Evolutionary conservation across 306 rosid genomes (phyloP), one percentile per base, ranked within the genome.

Genomic region (cucumber (Cucumis sativus)): DNA sequence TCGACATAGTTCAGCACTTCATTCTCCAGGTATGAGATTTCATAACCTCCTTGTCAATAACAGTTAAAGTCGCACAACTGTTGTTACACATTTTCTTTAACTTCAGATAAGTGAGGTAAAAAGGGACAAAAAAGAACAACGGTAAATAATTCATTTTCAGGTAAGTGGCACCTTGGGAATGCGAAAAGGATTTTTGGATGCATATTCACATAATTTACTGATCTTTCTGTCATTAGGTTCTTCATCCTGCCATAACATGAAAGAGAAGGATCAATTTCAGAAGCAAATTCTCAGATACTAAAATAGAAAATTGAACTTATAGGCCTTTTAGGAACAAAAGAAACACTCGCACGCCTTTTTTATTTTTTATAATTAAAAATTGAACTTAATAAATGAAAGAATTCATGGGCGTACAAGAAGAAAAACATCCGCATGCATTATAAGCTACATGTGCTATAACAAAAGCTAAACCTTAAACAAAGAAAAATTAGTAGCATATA

Each of bases 151-250:
- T 65, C 73, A 66, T 3, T 66, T 66, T 37, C 47, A 73, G 47
- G 51, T 37, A 30, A 43, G 21, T 20, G 49, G 81, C 76, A 79
- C 96, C 97, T 86, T 92, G 20, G 96, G 97, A 23, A 92, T 87
- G 25, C 96, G 97, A 23, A 90, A 93, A 80, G 97, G 97, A 84
- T 89, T 92, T 83, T 66, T 90, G 0, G 96, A 41, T 57, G 97
- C 94, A 82, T 92, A 92, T 68, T 92, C 97, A 52, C 97, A 90
- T 76, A 90, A 82, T 74, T 92, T 92, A 76, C 91, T 65, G 54
- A 92, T 92, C 86, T 57, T 90, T 28, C 97, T 89, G 41, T 92
- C 97, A 62, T 92, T 92, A 12, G 96, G 96, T 82, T 86, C 88
- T 68, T 92, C 96, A 20, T 86, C 97, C 96, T 92, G 86, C 78